These are phyloP conservation scores for Albatrellus ellisii DNA, from an alignment of 768 basidiomycete species.

Conservation along the genomic window DNA sequence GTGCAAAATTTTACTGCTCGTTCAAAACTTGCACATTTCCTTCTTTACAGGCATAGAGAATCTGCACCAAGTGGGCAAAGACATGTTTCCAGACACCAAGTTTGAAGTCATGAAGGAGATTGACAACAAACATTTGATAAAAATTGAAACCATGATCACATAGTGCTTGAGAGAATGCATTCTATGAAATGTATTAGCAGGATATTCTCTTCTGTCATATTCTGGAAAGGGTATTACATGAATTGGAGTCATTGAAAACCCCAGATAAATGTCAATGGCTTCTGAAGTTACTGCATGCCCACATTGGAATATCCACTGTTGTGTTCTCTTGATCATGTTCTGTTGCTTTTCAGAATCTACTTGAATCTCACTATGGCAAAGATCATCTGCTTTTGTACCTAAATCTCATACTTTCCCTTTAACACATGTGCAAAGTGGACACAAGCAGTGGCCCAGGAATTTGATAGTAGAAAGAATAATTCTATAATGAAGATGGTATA, in stretches of 20 bases:
- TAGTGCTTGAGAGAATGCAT: conserved; percentile 21
- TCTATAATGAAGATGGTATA: conserved; percentile 6
- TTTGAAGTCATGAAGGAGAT: conserved; percentile 30
- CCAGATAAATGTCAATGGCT: conserved; percentile 6
- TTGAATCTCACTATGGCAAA: conserved; percentile 1
- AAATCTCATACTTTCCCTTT: conserved; percentile 12
- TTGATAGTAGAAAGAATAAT: conserved; percentile 17
- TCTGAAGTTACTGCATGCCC: neutral
- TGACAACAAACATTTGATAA: conserved; percentile 19
- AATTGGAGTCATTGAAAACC: conserved; percentile 20
- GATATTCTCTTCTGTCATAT: neutral
- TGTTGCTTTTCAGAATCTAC: conserved; percentile 8
- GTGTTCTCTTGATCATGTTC: conserved; percentile 1
- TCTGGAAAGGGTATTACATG: conserved; percentile 12
- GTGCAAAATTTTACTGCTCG: conserved; percentile 9
- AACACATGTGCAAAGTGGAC: conserved; percentile 18
- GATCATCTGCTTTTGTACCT: conserved; percentile 13
- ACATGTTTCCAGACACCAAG: conserved; percentile 26
- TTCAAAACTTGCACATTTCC: conserved; percentile 17
- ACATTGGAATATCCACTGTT: neutral
- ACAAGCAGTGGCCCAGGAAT: conserved; percentile 18
- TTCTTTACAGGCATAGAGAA: conserved; percentile 16
- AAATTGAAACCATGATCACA: conserved; percentile 15
- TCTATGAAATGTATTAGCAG: conserved; percentile 16
- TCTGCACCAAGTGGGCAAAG: conserved; percentile 24